Base-by-base conservation (phyloP, 1,284 basidiomycete genomes). In the Moesziomyces antarcticus region DNA sequence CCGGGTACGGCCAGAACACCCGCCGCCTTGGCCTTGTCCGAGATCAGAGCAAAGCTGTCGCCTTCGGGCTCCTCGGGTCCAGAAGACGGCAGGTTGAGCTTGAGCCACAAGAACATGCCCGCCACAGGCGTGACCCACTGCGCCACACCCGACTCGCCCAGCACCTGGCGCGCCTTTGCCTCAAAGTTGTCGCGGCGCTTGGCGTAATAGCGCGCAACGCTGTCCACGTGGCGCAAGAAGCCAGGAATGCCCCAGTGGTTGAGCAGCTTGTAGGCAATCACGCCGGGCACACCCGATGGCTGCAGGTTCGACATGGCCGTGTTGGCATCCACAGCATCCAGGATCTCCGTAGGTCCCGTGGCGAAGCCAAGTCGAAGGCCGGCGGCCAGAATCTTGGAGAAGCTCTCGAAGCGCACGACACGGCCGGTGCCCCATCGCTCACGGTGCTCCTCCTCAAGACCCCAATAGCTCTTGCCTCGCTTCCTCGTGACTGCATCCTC, bases 1-100 rank as follows among this genome's bases (percentile, higher is more conserved):
- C 86, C 86, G 0, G 95, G 95, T 6, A 97, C 88, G 11, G 92
- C 93, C 21, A 98, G 88, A 3, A 98, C 92, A 22, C 93, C 93
- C 52, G 89, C 89, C 58, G 90, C 89, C 51, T 92, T 87, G 2
- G 94, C 94, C 75, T 91, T 90, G 16, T 89, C 90, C 55, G 88
- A 87, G 77, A 97, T 93, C 50, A 97, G 80, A n/a, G 87, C 85
- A 75, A 89, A 89, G 3, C 92, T 92, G 84, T 97, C 93, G 18
- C 88, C 89, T 49, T 81, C 78, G 4, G 62, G 48, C 56, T 67
- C 68, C 2, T 54, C 62, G 8, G 27, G 42, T 3, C 47, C 69
- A 0, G 64, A 56, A 11, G 75, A 66, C 1, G 82, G 82, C 50
- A 83, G 66, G 51, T 81, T 81, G 58, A 83, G 66, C 57, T 78